Evolutionary conservation across 2,329 filamentous ascomycete genomes (phyloP), one percentile per base, ranked within the genome.

Genomic region (Malbranchea cinnamomea): DNA sequence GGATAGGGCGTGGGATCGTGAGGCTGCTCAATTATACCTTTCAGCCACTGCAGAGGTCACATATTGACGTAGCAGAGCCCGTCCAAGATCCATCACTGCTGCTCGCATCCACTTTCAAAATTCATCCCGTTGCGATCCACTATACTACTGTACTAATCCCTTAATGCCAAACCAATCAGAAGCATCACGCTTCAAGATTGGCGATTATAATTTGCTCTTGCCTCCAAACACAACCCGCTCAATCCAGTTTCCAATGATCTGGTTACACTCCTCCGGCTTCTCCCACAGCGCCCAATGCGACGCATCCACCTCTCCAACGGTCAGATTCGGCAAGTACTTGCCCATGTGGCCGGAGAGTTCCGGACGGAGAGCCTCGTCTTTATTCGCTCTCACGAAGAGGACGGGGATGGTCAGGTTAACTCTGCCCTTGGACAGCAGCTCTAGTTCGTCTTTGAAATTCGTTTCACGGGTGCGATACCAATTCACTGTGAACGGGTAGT

Each of bases 241-340:
- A 36, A 91, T 41, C 69, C 84, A 93, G 34, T 67, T 62, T 33
- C 59, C 63, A 41, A 93, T 63, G 36, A 74, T 59, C 28, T 48
- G 51, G 52, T 94, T 94, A 3, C 82, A 70, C 43, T 77, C 70
- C 13, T 64, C 68, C 0, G 77, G 66, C 39, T 68, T 70, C 60
- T 93, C 71, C 62, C 72, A 75, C 48, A 92, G 56, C 26, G 77
- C 80, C 87, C 87, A 95, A 55, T 95, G 89, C 11, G 66, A 62
- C 0, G 77, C 67, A 20, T 74, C 54, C 32, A 93, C 75, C 49
- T 79, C 70, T 6, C 58, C 65, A 36, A 66, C 63, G 5, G 69
- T 78, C 45, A 91, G 53, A 26, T 71, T 65, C 2, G 69, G 67
- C 36, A 87, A 71, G 38, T 61, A 58, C 39, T 63, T 60, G 12